Base-by-base conservation (phyloP, 768 basidiomycete genomes). In the Amanita inopinata region DNA sequence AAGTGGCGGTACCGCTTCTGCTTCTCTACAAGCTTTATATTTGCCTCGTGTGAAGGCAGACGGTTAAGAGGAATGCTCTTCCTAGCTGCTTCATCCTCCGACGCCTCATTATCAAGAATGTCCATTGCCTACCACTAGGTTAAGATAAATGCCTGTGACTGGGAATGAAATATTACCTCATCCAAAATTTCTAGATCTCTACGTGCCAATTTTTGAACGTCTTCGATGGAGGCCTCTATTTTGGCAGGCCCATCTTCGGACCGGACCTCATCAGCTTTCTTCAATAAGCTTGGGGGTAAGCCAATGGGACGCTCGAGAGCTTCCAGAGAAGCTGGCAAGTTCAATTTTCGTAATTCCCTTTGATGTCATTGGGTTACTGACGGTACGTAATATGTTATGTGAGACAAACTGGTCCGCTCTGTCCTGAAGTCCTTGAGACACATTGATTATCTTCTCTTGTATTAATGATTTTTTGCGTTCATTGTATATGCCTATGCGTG, bases 51-150 rank as follows among this genome's bases (percentile, higher is more conserved):
- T 0, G 93, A 96, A 1, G 83, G 77, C 1, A 64, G 63, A 24
- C 90, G 70, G 43, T 65, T 59, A 44, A 74, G 51, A 33, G 61
- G 50, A 1, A 58, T 61, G 17, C 73, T 71, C 48, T 71, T 70
- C 11, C 81, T 76, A 22, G 76, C 65, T 8, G 73, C 68, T 56
- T 89, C 87, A 50, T 91, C 87, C 54, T 89, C 85, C 10, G 83
- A 83, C 11, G 84, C 85, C 60, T 96, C 93, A 33, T 75, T 78
- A 51, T 94, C 91, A n/a, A 99, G 63, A 15, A 93, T 77, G 52
- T 91, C 90, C 66, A 91, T 73, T 0, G 89, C 79, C 92, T 96
- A 45, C 7, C 27, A 27, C 17, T 28, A 38, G 27, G 33, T 19
- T 12, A 39, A 27, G n/a, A 24, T 25, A 43, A 22, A 6, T 34